A percentile compares a stretch with the other conserved stretches of the same genome.
Evolutionary conservation across 768 basidiomycete genomes (phyloP).

Genomic region (Calvatia gigantea): DNA sequence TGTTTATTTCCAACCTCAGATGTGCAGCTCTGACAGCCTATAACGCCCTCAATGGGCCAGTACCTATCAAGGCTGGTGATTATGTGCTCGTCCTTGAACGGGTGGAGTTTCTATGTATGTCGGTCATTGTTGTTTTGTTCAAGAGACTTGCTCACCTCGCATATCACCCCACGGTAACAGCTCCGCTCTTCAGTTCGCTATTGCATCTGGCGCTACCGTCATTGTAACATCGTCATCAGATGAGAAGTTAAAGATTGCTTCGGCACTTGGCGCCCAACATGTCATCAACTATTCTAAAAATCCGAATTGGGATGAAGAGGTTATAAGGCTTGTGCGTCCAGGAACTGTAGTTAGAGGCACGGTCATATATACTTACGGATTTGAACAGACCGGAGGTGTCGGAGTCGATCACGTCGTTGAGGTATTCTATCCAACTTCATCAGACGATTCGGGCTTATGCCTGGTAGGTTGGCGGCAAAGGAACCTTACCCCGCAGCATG

Average conservation of each 20-base stretch:
- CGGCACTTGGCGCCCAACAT: conserved; percentile 48
- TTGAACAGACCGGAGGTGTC: conserved; percentile 29
- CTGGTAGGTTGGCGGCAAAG: conserved; percentile 52
- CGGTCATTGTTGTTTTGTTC: background rate
- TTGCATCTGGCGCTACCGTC: conserved; percentile 59
- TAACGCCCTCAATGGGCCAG: conserved; percentile 47
- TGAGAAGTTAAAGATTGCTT: conserved; percentile 51
- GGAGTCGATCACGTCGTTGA: conserved; percentile 40
- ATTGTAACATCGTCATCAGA: conserved; percentile 69
- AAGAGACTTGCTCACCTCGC: conserved; percentile 10
- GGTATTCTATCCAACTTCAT: conserved; percentile 9
- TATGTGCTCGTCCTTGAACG: conserved; percentile 51
- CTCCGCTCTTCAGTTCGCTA: conserved; percentile 58
- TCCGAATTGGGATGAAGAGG: conserved; percentile 57
- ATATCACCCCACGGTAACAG: no score
- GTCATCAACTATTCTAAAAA: conserved; percentile 60
- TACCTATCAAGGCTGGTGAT: conserved; percentile 55
- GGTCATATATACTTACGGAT: background rate
- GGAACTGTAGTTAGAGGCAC: background rate
- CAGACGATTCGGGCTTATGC: background rate
- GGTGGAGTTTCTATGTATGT: conserved; percentile 54
- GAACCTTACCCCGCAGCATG: conserved; percentile 44
- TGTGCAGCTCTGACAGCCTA: conserved; percentile 66
- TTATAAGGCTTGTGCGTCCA: conserved; percentile 35
- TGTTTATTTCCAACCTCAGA: conserved; percentile 21